Percentiles rank a stretch among this genome's conserved stretches.
These are phyloP conservation scores for Wickerhamiella alocasiicola DNA, from an alignment of 805 yeast genomes.

Conservation along the genomic window DNA sequence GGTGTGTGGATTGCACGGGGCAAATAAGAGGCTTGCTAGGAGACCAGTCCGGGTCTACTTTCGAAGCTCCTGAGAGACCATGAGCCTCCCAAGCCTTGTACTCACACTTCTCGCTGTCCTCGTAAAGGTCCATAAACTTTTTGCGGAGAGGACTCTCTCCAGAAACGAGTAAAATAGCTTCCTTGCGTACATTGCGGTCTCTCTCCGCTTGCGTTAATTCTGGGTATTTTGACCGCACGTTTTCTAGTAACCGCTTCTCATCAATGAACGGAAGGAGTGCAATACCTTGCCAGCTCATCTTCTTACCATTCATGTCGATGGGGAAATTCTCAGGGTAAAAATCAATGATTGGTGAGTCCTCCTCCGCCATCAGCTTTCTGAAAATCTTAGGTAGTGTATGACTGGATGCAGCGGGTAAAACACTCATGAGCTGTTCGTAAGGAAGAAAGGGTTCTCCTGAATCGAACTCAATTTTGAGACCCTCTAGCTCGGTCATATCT, in stretches of 20 bases:
- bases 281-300: slow-evolving; percentile 96
- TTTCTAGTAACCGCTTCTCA: slow-evolving; percentile 55
- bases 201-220: slow-evolving; percentile 59
- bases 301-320: slow-evolving; percentile 87
- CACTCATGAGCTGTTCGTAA: slow-evolving; percentile 94
- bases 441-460: slow-evolving; percentile 75
- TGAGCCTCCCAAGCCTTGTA: slow-evolving; percentile 20
- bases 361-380: slow-evolving; percentile 80
- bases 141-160: slow-evolving; percentile 42
- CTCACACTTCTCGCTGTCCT: slow-evolving; percentile 14
- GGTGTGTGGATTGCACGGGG: slow-evolving; percentile 36
- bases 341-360: slow-evolving; percentile 75
- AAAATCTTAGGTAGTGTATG: slow-evolving; percentile 65
- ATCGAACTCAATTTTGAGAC: slow-evolving; percentile 50
- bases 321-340: slow-evolving; percentile 85
- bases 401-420: slow-evolving; percentile 83
- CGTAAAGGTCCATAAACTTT: slow-evolving; percentile 32
- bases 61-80: slow-evolving; percentile 28
- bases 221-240: slow-evolving; percentile 53
- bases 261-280: slow-evolving; percentile 88
- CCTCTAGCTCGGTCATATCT: slow-evolving; percentile 51
- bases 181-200: slow-evolving; percentile 56
- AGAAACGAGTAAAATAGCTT: slow-evolving; percentile 60
- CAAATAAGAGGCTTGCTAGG: slow-evolving; percentile 26
- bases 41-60: slow-evolving; percentile 26